Percentiles rank a stretch among this genome's conserved stretches.
phyloP scores from a whole-genome alignment of 306 rosid genomes.

The Trifolium dubium region DNA sequence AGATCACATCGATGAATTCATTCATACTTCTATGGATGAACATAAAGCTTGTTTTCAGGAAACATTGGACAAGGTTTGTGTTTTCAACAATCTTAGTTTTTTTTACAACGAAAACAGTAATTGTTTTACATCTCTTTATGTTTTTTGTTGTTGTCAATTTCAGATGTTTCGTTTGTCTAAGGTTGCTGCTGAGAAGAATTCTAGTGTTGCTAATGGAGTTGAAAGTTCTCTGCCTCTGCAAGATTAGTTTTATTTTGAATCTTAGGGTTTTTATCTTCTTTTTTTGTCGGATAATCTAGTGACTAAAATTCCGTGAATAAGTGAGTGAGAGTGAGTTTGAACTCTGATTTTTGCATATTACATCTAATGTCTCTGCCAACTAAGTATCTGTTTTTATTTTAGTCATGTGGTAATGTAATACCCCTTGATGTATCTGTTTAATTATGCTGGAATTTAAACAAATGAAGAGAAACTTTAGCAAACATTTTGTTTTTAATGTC shows the following conservation, averaged over 20 bases:
- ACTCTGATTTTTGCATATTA: too few relatives aligned
- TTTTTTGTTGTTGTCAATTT: conserved; percentile 12
- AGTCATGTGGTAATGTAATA: not conserved
- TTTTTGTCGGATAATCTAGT: not conserved
- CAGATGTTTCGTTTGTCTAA: conserved; percentile 90
- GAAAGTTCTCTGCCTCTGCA: conserved; percentile 70
- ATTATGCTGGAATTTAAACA: too few relatives aligned
- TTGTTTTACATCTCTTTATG: too few relatives aligned
- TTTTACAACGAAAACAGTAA: too few relatives aligned
- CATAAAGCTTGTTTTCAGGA: conserved; percentile 83
- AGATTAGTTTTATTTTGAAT: conserved; percentile 45
- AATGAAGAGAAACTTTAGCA: too few relatives aligned
- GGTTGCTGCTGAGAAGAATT: conserved; percentile 63
- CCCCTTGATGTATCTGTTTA: not conserved
- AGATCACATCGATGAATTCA: conserved; percentile 87
- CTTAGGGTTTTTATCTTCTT: not conserved
- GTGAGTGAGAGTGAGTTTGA: too few relatives aligned
- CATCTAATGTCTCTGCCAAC: too few relatives aligned
- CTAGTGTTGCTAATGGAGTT: conserved; percentile 58
- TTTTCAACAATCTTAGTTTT: not conserved
- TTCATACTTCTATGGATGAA: conserved; percentile 84
- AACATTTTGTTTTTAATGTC: too few relatives aligned
- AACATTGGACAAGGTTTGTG: conserved; percentile 66
- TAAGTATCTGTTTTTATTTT: too few relatives aligned
- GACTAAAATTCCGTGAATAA: too few relatives aligned